phyloP scores from a whole-genome alignment of 208 protist genomes.

The Leishmania braziliensis region DNA sequence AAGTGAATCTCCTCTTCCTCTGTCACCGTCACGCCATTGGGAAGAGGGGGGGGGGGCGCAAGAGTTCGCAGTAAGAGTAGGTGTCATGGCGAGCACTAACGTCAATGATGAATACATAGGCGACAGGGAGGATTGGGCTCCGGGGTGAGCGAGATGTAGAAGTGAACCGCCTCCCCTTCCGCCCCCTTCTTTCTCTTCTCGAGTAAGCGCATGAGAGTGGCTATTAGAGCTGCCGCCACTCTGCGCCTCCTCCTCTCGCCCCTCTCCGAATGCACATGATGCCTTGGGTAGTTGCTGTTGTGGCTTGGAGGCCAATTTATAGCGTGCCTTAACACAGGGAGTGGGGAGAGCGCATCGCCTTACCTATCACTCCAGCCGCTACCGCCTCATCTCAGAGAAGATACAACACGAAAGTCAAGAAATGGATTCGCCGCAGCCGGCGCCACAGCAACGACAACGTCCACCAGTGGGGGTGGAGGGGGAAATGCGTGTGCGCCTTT shows the following conservation, averaged over 20 bases:
- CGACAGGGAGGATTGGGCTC: not conserved
- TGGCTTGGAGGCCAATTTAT: not conserved
- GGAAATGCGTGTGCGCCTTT: not conserved
- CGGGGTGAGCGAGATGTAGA: not conserved
- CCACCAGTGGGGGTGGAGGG: not conserved
- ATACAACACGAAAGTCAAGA: not conserved
- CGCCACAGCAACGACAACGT: no score
- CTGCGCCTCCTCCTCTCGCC: not conserved
- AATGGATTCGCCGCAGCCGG: not conserved
- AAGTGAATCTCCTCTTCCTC: not conserved
- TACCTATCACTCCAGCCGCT: not conserved
- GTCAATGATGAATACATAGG: not conserved
- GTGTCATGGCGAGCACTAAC: not conserved
- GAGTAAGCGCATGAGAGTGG: not conserved
- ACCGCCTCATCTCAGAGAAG: not conserved
- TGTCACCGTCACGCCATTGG: not conserved
- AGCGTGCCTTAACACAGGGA: not conserved
- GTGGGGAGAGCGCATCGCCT: not conserved
- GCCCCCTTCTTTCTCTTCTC: not conserved
- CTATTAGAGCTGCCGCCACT: not conserved
- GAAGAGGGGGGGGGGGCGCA: not conserved
- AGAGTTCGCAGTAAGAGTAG: not conserved
- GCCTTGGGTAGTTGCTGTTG: not conserved
- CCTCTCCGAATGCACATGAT: not conserved
- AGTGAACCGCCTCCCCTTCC: not conserved